A percentile compares a stretch with the other conserved stretches of the same genome.
Evolutionary conservation across 306 rosid genomes (phyloP).

Genomic region (Heteromeles arbutifolia): DNA sequence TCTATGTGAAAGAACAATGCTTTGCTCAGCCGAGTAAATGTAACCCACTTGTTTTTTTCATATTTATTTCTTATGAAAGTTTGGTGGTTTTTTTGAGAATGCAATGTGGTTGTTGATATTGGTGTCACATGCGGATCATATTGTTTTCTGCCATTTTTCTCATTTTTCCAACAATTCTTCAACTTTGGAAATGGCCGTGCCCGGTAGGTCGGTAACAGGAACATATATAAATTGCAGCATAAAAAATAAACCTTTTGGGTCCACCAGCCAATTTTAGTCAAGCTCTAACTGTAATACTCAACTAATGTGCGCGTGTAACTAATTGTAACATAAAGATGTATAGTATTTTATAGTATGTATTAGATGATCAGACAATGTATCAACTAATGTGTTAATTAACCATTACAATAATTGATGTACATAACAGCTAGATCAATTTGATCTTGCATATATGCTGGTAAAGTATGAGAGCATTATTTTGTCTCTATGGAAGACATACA

Average conservation of each 20-base stretch:
- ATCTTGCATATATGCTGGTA: background rate
- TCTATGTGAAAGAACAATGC: background rate
- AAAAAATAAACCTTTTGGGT: background rate
- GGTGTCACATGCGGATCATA: background rate
- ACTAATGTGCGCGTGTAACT: background rate
- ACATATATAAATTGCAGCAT: background rate
- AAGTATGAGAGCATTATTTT: background rate
- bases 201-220: background rate
- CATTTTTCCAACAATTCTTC: background rate
- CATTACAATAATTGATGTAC: background rate
- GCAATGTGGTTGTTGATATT: background rate
- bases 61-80: background rate
- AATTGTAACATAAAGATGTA: background rate
- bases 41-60: background rate
- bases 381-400: background rate
- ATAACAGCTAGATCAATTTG: background rate
- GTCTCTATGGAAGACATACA: background rate
- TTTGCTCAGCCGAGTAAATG: background rate
- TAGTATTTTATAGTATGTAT: too few relatives aligned
- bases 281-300: background rate
- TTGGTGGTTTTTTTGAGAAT: background rate
- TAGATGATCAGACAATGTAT: background rate
- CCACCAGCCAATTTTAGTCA: background rate
- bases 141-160: background rate
- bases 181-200: slow-evolving; percentile 2